These are phyloP conservation scores for Aspergillus bertholletiae DNA, from an alignment of 495 filamentous ascomycete species.

Conservation along the genomic window DNA sequence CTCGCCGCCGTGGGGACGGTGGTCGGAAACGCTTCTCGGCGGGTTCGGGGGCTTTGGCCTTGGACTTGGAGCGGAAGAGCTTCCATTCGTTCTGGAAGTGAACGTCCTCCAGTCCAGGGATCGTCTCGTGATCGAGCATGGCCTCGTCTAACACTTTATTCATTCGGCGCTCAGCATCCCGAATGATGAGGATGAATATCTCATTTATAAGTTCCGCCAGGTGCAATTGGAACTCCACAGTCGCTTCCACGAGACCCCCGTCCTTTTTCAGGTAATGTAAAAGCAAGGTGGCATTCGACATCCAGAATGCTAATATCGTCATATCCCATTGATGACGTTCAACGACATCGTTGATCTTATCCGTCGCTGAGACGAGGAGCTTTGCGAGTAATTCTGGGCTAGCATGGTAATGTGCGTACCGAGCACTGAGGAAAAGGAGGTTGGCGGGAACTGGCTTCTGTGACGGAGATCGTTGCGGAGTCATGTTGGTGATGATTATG, in stretches of 20 bases:
- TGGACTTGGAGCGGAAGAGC: slow-evolving; percentile 84
- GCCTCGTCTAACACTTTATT: slow-evolving; percentile 91
- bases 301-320: slow-evolving; percentile 98
- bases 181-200: slow-evolving; percentile 97
- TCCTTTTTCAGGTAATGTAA: slow-evolving; percentile 98
- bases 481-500: slow-evolving; percentile 98
- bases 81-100: slow-evolving; percentile 98
- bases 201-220: slow-evolving; percentile 95
- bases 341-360: slow-evolving; percentile 94
- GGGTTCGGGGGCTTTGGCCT: slow-evolving; percentile 75
- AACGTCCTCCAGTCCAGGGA: slow-evolving; percentile 93
- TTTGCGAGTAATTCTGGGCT: slow-evolving; percentile 78
- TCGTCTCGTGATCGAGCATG: slow-evolving; percentile 97
- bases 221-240: slow-evolving; percentile 86
- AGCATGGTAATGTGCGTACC: slow-evolving; percentile 96
- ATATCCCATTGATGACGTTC: slow-evolving; percentile 98
- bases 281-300: slow-evolving; percentile 92
- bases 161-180: slow-evolving; percentile 95
- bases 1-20: slow-evolving; percentile 89
- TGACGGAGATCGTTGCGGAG: slow-evolving; percentile 86
- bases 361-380: slow-evolving; percentile 81
- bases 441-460: slow-evolving; percentile 98
- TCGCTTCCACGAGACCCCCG: slow-evolving; percentile 72
- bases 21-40: slow-evolving; percentile 90
- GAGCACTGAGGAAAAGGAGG: slow-evolving; percentile 88